Conservation (phyloP, 1,139 yeast genomes). For the Debaryomyces sp. region DNA sequence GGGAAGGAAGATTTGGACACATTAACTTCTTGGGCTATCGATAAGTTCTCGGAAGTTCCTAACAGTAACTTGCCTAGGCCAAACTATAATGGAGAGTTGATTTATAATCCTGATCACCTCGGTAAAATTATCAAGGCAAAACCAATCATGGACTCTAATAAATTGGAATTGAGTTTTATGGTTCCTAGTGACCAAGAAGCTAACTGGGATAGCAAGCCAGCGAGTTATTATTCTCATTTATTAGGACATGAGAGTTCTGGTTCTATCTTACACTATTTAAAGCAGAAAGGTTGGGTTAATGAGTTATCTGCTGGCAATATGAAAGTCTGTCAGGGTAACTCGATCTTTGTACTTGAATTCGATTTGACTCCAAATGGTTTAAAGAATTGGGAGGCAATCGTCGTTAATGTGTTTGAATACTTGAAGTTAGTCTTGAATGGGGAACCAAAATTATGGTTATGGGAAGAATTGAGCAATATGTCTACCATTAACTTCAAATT, state of each 20-base stretch:
- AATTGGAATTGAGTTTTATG: slow-evolving; percentile 66
- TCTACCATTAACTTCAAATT: slow-evolving; percentile 60
- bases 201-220: slow-evolving; percentile 70
- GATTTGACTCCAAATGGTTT: slow-evolving; percentile 80
- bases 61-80: slow-evolving; percentile 59
- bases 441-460: slow-evolving; percentile 64
- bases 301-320: slow-evolving; percentile 75
- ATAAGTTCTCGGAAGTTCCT: slow-evolving; percentile 65
- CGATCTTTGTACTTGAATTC: slow-evolving; percentile 65
- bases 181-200: slow-evolving; percentile 72
- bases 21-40: slow-evolving; percentile 68
- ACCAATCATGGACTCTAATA: slow-evolving; percentile 81
- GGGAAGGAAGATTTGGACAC: slow-evolving; percentile 81
- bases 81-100: slow-evolving; percentile 36
- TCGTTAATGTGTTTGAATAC: slow-evolving; percentile 68
- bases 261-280: slow-evolving; percentile 70
- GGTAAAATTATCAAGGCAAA: slow-evolving; percentile 63
- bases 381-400: slow-evolving; percentile 60
- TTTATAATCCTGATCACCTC: slow-evolving; percentile 48
- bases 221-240: slow-evolving; percentile 72
- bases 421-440: slow-evolving; percentile 52
- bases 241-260: slow-evolving; percentile 92
- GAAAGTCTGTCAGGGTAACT: slow-evolving; percentile 69
- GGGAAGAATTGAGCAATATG: slow-evolving; percentile 51
- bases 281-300: slow-evolving; percentile 75